phyloP scores from a whole-genome alignment of 108 stramenopile species.

The Epithemia pelagica region DNA sequence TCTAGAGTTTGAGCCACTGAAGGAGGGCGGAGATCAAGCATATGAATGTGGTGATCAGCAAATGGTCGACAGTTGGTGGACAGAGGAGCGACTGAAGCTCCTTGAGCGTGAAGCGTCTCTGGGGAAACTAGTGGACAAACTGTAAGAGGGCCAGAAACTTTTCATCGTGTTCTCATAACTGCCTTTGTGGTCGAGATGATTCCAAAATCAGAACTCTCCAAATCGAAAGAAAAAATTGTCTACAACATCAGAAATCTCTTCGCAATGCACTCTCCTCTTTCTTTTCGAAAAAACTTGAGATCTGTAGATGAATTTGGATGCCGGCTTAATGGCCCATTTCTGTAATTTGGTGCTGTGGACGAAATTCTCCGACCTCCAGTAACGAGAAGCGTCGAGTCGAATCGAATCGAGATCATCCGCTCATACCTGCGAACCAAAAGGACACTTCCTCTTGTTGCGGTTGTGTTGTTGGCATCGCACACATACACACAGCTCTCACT shows the following conservation, averaged over 20 bases:
- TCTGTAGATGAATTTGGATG: slow-evolving; percentile 61
- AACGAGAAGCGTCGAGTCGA: no score
- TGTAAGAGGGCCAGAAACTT: slow-evolving; percentile 75
- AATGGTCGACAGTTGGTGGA: slow-evolving; percentile 74
- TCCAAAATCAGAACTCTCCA: slow-evolving; percentile 34
- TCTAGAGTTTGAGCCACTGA: slow-evolving; percentile 33
- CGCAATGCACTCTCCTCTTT: slow-evolving; percentile 59
- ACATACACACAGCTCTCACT: no score
- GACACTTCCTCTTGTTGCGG: no score
- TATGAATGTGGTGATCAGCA: slow-evolving; percentile 61
- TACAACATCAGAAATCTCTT: slow-evolving; percentile 42
- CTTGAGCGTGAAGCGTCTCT: slow-evolving; percentile 46
- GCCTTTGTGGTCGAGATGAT: slow-evolving; percentile 66
- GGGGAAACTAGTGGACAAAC: slow-evolving; percentile 39
- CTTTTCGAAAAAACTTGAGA: slow-evolving; percentile 64
- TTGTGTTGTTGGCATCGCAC: no score
- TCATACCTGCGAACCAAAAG: no score
- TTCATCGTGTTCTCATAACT: slow-evolving; percentile 56
- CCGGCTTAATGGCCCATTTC: slow-evolving; percentile 74
- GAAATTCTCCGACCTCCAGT: slow-evolving; percentile 59
- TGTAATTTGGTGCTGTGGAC: slow-evolving; percentile 64
- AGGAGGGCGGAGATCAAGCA: slow-evolving; percentile 34
- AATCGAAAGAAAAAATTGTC: slow-evolving; percentile 18
- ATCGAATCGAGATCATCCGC: no score
- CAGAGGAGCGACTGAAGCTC: slow-evolving; percentile 59